Percentiles rank a stretch among this genome's conserved stretches.
These are phyloP conservation scores for Glycine soja DNA, from an alignment of 306 rosid genomes.

Conservation along the genomic window DNA sequence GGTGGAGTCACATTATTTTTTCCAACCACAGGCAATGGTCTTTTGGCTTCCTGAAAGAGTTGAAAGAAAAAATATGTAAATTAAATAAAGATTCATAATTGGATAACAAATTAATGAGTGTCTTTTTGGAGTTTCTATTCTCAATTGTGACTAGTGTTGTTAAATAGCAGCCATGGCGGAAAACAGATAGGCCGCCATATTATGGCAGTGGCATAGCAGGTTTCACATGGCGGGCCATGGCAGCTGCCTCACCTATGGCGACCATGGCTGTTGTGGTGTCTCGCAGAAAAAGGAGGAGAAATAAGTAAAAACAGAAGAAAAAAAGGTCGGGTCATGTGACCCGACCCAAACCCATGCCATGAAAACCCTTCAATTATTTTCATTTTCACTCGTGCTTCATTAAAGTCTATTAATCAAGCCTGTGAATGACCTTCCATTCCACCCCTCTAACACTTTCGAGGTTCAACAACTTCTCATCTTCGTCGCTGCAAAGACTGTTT, in stretches of 20 bases:
- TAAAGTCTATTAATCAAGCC: too few relatives aligned
- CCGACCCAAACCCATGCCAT: too few relatives aligned
- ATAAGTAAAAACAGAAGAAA: too few relatives aligned
- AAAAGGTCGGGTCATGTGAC: too few relatives aligned
- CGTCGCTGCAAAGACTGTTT: too few relatives aligned
- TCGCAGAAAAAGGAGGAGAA: too few relatives aligned
- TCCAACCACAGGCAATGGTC: slow-evolving; percentile 74
- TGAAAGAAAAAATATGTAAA: slow-evolving; percentile 42
- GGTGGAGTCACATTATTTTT: slow-evolving; percentile 65
- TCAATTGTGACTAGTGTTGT: neutral
- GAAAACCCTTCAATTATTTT: too few relatives aligned
- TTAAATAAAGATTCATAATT: slow-evolving; percentile 19
- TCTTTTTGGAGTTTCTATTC: neutral
- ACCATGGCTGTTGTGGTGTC: neutral
- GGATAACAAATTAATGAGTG: neutral
- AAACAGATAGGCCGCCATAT: neutral
- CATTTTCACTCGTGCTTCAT: too few relatives aligned
- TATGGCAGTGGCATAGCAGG: neutral
- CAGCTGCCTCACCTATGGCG: neutral
- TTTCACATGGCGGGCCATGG: neutral
- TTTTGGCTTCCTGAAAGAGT: slow-evolving; percentile 76
- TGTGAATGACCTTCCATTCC: too few relatives aligned
- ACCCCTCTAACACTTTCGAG: too few relatives aligned
- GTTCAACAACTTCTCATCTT: too few relatives aligned
- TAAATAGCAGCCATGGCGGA: neutral